phyloP scores from a whole-genome alignment of 208 protist species.

The Wallacemonas collosoma region DNA sequence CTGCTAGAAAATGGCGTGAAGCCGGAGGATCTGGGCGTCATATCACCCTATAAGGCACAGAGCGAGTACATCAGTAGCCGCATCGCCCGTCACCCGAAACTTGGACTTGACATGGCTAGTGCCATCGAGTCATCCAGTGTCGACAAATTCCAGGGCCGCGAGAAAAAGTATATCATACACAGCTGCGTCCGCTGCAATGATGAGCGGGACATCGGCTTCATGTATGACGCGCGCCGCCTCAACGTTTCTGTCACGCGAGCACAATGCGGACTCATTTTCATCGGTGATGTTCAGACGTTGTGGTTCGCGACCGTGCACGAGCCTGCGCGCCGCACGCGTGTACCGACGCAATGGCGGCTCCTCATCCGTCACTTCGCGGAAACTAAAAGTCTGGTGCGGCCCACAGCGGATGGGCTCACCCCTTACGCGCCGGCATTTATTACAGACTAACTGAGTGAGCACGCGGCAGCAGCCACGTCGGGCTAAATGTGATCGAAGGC shows the following conservation, averaged over 20 bases:
- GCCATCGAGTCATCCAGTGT: slow-evolving; percentile 94
- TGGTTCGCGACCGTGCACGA: slow-evolving; percentile 31
- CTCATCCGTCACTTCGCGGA: slow-evolving; percentile 7
- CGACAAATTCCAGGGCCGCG: slow-evolving; percentile 96
- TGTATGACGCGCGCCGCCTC: slow-evolving; percentile 94
- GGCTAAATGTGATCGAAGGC: too few relatives aligned
- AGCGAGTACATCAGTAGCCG: slow-evolving; percentile 89
- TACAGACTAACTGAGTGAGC: neutral
- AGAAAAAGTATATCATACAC: slow-evolving; percentile 99
- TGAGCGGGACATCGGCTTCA: slow-evolving; percentile 96
- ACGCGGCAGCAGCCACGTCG: too few relatives aligned
- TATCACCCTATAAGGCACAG: slow-evolving; percentile 98
- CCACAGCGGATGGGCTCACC: neutral
- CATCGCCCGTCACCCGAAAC: slow-evolving; percentile 80
- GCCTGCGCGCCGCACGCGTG: slow-evolving; percentile 18
- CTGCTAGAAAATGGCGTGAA: slow-evolving; percentile 76
- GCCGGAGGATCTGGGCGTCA: slow-evolving; percentile 95
- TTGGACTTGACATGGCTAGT: slow-evolving; percentile 76
- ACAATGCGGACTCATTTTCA: slow-evolving; percentile 94
- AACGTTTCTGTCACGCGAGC: slow-evolving; percentile 98
- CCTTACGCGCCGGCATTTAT: neutral
- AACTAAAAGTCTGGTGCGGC: neutral
- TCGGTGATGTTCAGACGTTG: slow-evolving; percentile 95
- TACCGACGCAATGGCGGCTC: slow-evolving; percentile 21
- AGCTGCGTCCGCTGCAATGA: slow-evolving; percentile 97